Evolutionary conservation across 2,329 filamentous ascomycete genomes (phyloP).

Genomic region (Endocalyx cinctus): DNA sequence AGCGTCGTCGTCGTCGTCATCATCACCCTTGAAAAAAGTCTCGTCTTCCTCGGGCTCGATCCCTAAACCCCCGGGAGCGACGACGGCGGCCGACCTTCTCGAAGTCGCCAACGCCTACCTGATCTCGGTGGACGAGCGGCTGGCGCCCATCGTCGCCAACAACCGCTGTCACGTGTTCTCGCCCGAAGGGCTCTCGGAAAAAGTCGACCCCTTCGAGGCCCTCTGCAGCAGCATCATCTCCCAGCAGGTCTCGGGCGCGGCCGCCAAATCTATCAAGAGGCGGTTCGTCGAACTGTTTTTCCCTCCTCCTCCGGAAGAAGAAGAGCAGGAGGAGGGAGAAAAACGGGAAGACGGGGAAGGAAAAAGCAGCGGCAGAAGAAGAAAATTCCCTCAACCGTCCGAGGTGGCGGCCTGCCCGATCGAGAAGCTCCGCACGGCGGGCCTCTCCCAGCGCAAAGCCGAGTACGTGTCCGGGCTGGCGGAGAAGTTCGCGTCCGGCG

Average conservation of each 20-base stretch:
- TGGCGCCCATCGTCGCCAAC: conserved; percentile 67
- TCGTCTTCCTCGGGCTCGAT: conserved; percentile 21
- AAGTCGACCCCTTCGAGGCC: conserved; percentile 81
- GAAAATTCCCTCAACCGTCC: conserved; percentile 68
- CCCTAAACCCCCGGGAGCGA: too few species aligned
- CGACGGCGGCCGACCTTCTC: conserved; percentile 62
- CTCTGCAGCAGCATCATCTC: conserved; percentile 86
- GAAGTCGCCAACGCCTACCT: conserved; percentile 72
- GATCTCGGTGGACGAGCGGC: conserved; percentile 64
- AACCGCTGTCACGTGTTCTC: conserved; percentile 78
- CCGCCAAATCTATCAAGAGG: conserved; percentile 81
- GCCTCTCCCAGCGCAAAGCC: conserved; percentile 89
- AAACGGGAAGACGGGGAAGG: conserved; percentile 8
- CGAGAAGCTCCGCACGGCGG: conserved; percentile 71
- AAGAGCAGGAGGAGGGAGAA: conserved; percentile 21
- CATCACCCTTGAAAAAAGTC: conserved; percentile 41
- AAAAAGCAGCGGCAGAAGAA: conserved; percentile 3
- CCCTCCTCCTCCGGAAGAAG: conserved; percentile 26
- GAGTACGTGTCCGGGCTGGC: conserved; percentile 89
- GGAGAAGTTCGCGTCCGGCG: conserved; percentile 70
- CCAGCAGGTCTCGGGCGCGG: conserved; percentile 92
- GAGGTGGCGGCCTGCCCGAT: conserved; percentile 63
- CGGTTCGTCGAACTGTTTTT: conserved; percentile 76
- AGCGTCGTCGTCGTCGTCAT: conserved; percentile 28
- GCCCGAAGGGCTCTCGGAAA: conserved; percentile 74